These are phyloP conservation scores for Leccinum disarticulatum DNA, from an alignment of 768 basidiomycete genomes.

Conservation along the genomic window DNA sequence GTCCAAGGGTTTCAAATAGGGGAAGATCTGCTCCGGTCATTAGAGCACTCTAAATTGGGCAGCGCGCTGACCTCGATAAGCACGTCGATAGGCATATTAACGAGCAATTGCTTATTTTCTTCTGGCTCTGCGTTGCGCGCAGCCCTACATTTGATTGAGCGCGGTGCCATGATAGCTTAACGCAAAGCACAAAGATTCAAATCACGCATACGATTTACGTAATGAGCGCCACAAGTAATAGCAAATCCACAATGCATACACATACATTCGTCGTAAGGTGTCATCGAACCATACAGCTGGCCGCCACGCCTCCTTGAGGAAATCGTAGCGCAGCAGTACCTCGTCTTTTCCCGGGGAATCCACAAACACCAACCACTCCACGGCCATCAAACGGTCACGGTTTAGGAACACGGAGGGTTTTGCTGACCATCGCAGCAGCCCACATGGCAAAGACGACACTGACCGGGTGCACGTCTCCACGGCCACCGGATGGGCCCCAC, in stretches of 20 bases:
- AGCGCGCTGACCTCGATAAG: slow-evolving; percentile 12
- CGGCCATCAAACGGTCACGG: slow-evolving; percentile 37
- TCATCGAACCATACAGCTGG: slow-evolving; percentile 9
- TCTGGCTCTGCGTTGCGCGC: background rate
- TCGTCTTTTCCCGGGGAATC: slow-evolving; percentile 1
- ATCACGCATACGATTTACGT: background rate
- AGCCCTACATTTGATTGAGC: background rate
- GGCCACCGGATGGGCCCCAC: slow-evolving; percentile 70
- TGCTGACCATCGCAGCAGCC: slow-evolving; percentile 98
- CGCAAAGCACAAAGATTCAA: background rate
- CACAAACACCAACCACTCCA: background rate
- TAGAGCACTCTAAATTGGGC: background rate
- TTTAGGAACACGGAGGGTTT: slow-evolving; percentile 89
- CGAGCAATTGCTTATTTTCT: background rate
- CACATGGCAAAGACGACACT: slow-evolving; percentile 78
- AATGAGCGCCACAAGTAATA: background rate
- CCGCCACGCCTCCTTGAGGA: background rate
- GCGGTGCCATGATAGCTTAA: slow-evolving; percentile 4
- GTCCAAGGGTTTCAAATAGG: slow-evolving; percentile 29
- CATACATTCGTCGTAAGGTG: slow-evolving; percentile 18
- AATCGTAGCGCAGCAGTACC: slow-evolving; percentile 7
- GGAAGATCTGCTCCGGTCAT: slow-evolving; percentile 1
- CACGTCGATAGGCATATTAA: slow-evolving; percentile 14
- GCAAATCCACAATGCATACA: slow-evolving; percentile 9
- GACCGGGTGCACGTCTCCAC: slow-evolving; percentile 83